Percentiles rank a stretch among this genome's conserved stretches.
phyloP scores from a whole-genome alignment of 306 rosid species.

The Rubus idaeus region DNA sequence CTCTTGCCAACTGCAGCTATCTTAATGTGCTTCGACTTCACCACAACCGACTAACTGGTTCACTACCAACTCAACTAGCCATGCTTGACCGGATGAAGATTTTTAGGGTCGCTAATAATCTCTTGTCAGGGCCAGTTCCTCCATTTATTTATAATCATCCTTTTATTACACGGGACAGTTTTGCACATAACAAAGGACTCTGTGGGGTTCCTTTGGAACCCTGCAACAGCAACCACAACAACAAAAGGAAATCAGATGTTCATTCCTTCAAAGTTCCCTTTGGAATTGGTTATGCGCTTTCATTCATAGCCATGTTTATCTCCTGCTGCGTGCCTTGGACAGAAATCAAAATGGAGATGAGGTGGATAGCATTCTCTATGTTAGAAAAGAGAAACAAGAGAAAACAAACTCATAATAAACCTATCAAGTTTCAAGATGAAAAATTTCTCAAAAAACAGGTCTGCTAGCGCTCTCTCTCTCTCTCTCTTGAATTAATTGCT shows the following conservation, averaged over 20 bases:
- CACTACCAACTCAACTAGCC: constrained; percentile 34
- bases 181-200: constrained; percentile 32
- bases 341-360: constrained; percentile 9
- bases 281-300: constrained; percentile 25
- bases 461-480: constrained; percentile 2
- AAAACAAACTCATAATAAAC: background rate
- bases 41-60: constrained; percentile 29
- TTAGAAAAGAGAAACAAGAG: constrained; percentile 13
- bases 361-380: background rate
- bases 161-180: constrained; percentile 4
- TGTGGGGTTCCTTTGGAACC: constrained; percentile 30
- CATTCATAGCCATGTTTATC: constrained; percentile 10
- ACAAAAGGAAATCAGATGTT: background rate
- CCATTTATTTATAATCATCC: background rate
- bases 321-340: constrained; percentile 12
- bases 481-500: no score
- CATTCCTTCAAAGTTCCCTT: constrained; percentile 26
- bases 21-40: constrained; percentile 30
- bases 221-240: background rate
- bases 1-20: constrained; percentile 12
- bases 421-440: constrained; percentile 16
- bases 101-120: constrained; percentile 26
- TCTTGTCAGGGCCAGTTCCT: constrained; percentile 37
- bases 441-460: constrained; percentile 23
- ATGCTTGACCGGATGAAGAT: background rate